A percentile compares a stretch with the other conserved stretches of the same genome.
phyloP scores from a whole-genome alignment of 805 yeast genomes.

The Clavispora asparagi region DNA sequence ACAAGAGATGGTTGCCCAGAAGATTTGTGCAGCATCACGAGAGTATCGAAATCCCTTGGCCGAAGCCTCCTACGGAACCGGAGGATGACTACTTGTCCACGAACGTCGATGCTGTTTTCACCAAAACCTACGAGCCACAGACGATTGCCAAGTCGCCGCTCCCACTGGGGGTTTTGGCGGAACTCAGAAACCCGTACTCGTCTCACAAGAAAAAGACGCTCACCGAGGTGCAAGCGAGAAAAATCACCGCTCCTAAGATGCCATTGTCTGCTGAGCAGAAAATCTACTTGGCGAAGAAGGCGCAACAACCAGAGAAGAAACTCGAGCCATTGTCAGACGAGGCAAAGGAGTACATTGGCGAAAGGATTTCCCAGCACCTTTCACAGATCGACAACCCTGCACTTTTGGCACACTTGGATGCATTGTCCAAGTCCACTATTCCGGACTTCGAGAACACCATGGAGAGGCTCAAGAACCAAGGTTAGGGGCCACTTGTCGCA shows the following conservation, averaged over 20 bases:
- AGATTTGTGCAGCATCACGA: conserved; percentile 71
- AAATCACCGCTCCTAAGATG: conserved; percentile 67
- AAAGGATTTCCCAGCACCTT: conserved; percentile 39
- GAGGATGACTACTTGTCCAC: conserved; percentile 62
- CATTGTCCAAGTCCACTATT: conserved; percentile 24
- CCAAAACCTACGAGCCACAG: conserved; percentile 70
- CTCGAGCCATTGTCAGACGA: conserved; percentile 43
- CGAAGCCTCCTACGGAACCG: conserved; percentile 51
- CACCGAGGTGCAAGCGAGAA: conserved; percentile 56
- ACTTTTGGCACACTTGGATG: conserved; percentile 35
- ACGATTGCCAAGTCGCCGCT: conserved; percentile 62
- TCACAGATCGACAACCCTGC: conserved; percentile 30
- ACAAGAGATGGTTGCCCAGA: conserved; percentile 68
- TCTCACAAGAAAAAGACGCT: conserved; percentile 53
- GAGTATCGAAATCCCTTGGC: conserved; percentile 82
- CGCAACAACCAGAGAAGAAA: conserved; percentile 29
- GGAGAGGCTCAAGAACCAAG: conserved; percentile 12
- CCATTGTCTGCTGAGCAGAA: conserved; percentile 63
- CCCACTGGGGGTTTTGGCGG: conserved; percentile 59
- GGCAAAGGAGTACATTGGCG: conserved; percentile 51
- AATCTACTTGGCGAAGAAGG: conserved; percentile 54
- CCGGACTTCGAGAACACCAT: conserved; percentile 29
- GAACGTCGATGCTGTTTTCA: conserved; percentile 49
- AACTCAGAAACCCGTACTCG: conserved; percentile 75
- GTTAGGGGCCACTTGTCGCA: neutral